Evolutionary conservation across 2,329 filamentous ascomycete genomes (phyloP).

Genomic region (Lecanicillium sp.): DNA sequence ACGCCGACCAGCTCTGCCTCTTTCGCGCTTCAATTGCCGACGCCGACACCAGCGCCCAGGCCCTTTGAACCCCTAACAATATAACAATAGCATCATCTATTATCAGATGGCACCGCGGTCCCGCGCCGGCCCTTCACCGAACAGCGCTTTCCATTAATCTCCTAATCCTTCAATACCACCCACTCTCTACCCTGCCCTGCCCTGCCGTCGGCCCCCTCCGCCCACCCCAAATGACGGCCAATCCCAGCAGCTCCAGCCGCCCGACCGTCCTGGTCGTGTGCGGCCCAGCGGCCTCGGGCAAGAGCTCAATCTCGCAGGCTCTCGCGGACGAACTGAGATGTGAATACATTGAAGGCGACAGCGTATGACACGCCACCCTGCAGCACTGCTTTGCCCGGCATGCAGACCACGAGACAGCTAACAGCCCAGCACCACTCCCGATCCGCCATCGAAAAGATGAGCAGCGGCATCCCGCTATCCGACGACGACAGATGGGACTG

Average conservation of each 20-base stretch:
- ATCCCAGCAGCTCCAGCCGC: background rate
- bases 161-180: no score
- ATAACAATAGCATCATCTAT: no score
- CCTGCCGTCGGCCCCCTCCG: background rate
- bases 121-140: no score
- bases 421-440: constrained; percentile 41
- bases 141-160: no score
- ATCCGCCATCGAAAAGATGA: constrained; percentile 61
- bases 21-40: no score
- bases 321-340: constrained; percentile 6
- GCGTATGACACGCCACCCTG: constrained; percentile 38
- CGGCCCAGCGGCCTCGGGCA: constrained; percentile 12
- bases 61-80: no score
- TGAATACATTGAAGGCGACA: constrained; percentile 47
- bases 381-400: no score
- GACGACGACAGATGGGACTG: constrained; percentile 68
- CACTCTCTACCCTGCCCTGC: no score
- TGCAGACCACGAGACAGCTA: background rate
- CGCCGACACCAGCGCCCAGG: no score
- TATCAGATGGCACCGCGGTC: no score
- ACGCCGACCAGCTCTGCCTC: no score
- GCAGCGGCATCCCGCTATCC: constrained; percentile 53
- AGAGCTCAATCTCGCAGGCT: constrained; percentile 8
- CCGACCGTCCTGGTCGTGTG: constrained; percentile 11
- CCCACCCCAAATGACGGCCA: constrained; percentile 2